Evolutionary conservation across 2,329 filamentous ascomycete species (phyloP).

Genomic region (Neopestalotiopsis rosae): DNA sequence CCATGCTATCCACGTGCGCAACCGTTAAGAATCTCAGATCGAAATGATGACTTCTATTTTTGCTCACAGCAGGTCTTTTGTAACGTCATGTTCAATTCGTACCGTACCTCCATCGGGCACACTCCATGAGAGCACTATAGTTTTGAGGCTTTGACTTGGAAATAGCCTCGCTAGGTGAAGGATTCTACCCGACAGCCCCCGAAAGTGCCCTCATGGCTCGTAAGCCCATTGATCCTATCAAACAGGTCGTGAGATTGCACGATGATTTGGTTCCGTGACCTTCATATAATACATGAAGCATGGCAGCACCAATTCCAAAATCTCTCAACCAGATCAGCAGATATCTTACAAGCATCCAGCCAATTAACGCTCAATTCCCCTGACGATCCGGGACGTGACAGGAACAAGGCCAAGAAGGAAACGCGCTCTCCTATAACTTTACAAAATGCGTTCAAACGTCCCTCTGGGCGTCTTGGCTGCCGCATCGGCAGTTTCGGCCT

Average conservation of each 20-base stretch:
- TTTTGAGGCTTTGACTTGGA: neutral
- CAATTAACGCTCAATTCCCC: no score
- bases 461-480: constrained; percentile 10
- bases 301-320: neutral
- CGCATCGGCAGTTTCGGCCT: constrained; percentile 19
- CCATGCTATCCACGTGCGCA: no score
- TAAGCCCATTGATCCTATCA: neutral
- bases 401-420: neutral
- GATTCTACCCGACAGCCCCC: constrained; percentile 8
- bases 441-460: constrained; percentile 20
- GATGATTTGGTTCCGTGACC: neutral
- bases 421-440: neutral
- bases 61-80: no score
- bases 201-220: constrained; percentile 15
- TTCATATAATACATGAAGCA: neutral
- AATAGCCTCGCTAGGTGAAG: neutral
- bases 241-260: neutral
- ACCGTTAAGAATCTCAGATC: no score
- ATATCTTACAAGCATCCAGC: no score
- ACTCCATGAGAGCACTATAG: no score
- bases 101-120: no score
- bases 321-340: neutral
- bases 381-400: no score
- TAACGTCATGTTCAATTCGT: no score
- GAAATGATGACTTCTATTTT: no score